Percentiles rank a stretch among this genome's conserved stretches.
Evolutionary conservation across 495 filamentous ascomycete genomes (phyloP).

Genomic region (Aspergillus incahuasiensis): DNA sequence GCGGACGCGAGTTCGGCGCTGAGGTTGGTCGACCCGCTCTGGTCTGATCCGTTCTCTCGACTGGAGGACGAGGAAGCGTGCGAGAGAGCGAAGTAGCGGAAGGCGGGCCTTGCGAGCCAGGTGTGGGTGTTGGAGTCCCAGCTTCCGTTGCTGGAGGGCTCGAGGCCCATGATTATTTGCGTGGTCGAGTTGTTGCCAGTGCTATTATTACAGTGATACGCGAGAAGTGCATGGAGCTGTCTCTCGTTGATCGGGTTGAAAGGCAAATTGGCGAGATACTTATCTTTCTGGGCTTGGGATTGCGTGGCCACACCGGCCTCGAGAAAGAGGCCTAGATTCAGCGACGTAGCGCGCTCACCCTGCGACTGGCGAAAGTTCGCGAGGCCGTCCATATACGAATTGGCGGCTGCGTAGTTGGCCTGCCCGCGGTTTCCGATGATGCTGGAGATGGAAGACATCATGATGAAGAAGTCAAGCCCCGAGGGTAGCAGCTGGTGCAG

Average conservation of each 20-base stretch:
- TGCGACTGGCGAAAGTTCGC: conserved; percentile 25
- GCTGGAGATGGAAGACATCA: conserved; percentile 51
- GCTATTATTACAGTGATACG: not conserved
- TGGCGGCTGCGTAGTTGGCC: conserved; percentile 56
- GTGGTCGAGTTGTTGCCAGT: not conserved
- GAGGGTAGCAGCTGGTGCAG: conserved; percentile 24
- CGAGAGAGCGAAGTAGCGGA: not conserved
- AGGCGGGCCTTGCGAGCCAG: not conserved
- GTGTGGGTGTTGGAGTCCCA: not conserved
- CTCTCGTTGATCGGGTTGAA: no score
- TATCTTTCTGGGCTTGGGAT: no score
- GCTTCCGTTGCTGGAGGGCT: not conserved
- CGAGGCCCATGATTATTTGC: not conserved
- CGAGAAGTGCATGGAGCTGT: no score
- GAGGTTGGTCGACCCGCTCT: not conserved
- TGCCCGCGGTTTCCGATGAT: conserved; percentile 53
- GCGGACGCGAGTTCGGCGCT: not conserved
- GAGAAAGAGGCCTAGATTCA: conserved; percentile 10
- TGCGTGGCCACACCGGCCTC: not conserved
- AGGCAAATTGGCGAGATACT: no score
- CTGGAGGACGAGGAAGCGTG: not conserved
- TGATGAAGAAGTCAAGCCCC: conserved; percentile 58
- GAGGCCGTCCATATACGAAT: conserved; percentile 41
- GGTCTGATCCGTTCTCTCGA: not conserved
- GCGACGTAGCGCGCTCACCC: conserved; percentile 20